Percentiles rank a stretch among this genome's conserved stretches.
These are phyloP conservation scores for Tetradesmus obliquus DNA, from an alignment of 139 green algal genomes.

Conservation along the genomic window DNA sequence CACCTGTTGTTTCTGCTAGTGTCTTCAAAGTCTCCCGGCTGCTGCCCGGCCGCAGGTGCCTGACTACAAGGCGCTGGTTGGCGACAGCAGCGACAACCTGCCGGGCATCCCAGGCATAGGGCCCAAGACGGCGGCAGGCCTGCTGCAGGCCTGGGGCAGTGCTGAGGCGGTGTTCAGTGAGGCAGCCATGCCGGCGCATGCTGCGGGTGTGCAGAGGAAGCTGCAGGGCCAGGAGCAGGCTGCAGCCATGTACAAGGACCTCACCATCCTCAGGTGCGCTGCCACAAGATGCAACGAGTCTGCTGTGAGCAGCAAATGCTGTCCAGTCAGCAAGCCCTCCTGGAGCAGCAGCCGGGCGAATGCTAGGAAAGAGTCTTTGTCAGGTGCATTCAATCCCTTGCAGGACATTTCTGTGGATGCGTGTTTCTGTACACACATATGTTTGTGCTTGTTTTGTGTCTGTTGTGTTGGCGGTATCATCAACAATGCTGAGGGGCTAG, in stretches of 20 bases:
- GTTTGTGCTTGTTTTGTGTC: too few species aligned
- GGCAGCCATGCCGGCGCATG: not conserved
- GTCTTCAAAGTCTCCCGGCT: not conserved
- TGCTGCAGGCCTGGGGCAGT: not conserved
- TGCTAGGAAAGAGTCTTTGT: not conserved
- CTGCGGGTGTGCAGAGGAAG: not conserved
- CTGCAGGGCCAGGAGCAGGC: constrained; percentile 1
- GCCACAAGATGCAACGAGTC: not conserved
- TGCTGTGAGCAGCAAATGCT: too few species aligned
- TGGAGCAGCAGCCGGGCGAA: not conserved
- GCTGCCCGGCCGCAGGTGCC: constrained; percentile 9
- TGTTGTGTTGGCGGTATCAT: too few species aligned
- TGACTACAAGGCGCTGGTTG: constrained; percentile 34
- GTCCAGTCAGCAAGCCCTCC: too few species aligned
- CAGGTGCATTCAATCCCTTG: not conserved
- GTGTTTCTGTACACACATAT: not conserved
- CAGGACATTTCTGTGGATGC: not conserved
- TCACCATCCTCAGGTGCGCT: constrained; percentile 22
- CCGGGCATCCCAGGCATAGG: constrained; percentile 33
- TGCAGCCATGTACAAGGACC: constrained; percentile 18
- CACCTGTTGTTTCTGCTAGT: not conserved
- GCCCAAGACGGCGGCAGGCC: constrained; percentile 33
- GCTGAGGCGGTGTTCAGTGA: not conserved
- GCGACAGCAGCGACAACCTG: constrained; percentile 33
- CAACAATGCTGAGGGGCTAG: not conserved